Base-by-base conservation (phyloP, 73 alveolate species). In the Effrenium voratum region DNA sequence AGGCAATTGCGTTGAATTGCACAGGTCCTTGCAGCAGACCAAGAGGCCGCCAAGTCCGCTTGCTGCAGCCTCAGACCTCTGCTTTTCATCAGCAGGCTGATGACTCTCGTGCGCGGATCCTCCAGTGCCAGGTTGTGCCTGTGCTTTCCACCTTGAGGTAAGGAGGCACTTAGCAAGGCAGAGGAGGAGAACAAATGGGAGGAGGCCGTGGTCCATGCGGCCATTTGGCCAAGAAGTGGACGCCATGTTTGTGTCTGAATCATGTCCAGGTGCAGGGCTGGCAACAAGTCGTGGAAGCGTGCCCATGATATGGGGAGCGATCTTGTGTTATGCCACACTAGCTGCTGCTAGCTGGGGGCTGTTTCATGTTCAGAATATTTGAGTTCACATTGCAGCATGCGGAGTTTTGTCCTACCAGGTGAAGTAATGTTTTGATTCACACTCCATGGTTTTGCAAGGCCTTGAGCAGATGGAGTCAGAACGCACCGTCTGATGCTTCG, bases 101-200 rank as follows among this genome's bases (percentile, higher is more conserved):
- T 8, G 63, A 52, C 19, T 12, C 8, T 12, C 8, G 19, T 52
- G 19, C 19, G 19, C 19, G 19, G 63, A 8, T 19, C 63, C 63
- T 8, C 19, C 63, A 19, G 63, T 8, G 63, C 8, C 26, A 12
- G 36, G 19, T 0, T 76, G 60, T 76, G 4, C 38, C 40, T 41
- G 40, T 16, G 3, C 49, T 24, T 2, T 19, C 8, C 19, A 12
- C 63, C 16, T 50, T 45, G 6, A 90, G 97, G 97, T 60, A 86
- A 76, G 28, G 97, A 90, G 45, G 97, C 86, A 30, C 55, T 90
- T 40, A 76, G 57, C 86, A 68, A 68, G 76, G 97, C 97, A n/a
- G 97, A 90, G 57, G 97, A 75, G 12, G 76, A 46, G 57, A 75
- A 68, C 40, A 80, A 43, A 41, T 40, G 52, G 76, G 97, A 90